These are phyloP conservation scores for Saccharomycopsis javanensis DNA, from an alignment of 805 yeast genomes.

Conservation along the genomic window DNA sequence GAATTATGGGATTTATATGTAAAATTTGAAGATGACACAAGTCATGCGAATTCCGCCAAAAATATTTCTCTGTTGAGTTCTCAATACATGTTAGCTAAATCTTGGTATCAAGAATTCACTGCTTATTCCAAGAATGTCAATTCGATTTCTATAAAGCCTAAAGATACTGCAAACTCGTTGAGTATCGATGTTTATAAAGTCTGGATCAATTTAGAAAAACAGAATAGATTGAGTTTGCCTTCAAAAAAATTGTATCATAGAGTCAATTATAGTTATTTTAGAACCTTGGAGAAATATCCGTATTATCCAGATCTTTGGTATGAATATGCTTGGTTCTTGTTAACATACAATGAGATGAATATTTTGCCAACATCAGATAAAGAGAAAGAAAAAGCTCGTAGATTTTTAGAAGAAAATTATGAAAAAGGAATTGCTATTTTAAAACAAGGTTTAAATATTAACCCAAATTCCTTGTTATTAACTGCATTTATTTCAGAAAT, in stretches of 20 bases:
- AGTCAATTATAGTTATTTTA: slow-evolving; percentile 60
- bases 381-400: background rate
- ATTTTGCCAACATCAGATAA: background rate
- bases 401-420: slow-evolving; percentile 2
- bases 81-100: slow-evolving; percentile 79
- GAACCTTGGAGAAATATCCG: slow-evolving; percentile 51
- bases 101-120: slow-evolving; percentile 62
- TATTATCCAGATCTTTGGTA: slow-evolving; percentile 75
- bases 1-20: slow-evolving; percentile 73
- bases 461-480: slow-evolving; percentile 62
- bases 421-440: slow-evolving; percentile 33
- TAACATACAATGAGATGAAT: background rate
- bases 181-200: slow-evolving; percentile 23
- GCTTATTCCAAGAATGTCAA: slow-evolving; percentile 43
- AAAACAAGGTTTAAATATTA: slow-evolving; percentile 45
- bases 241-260: slow-evolving; percentile 44
- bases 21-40: slow-evolving; percentile 70
- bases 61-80: slow-evolving; percentile 74
- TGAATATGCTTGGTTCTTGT: slow-evolving; percentile 37
- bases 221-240: slow-evolving; percentile 54
- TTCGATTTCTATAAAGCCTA: slow-evolving; percentile 17
- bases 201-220: slow-evolving; percentile 76
- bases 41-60: slow-evolving; percentile 71
- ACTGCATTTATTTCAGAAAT: slow-evolving; percentile 60
- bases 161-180: slow-evolving; percentile 20